Evolutionary conservation across 176 grass and related monocot species (phyloP).

Genomic region (Eremochloa ophiuroides): DNA sequence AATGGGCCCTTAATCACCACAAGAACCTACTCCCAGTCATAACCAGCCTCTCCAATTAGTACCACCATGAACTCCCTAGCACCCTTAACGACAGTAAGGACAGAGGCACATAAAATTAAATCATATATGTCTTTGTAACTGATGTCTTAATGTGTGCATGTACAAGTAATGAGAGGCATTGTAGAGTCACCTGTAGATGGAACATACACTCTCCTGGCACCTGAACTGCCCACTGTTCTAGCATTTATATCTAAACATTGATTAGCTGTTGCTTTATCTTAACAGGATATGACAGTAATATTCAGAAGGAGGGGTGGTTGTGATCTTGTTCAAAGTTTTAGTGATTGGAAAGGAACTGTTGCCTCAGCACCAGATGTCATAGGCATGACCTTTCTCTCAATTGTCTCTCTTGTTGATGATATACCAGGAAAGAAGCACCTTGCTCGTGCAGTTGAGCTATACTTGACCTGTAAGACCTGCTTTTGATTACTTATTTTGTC

Average conservation of each 20-base stretch:
- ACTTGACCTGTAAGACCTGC: slow-evolving; percentile 75
- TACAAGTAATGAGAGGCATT: not conserved
- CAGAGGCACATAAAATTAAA: not conserved
- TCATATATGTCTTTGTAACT: not conserved
- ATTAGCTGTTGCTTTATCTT: slow-evolving; percentile 9
- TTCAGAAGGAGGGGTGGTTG: slow-evolving; percentile 97
- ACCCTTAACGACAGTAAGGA: not conserved
- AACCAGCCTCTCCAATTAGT: not conserved
- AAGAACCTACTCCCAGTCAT: not conserved
- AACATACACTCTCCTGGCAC: not conserved
- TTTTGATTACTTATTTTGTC: slow-evolving; percentile 15
- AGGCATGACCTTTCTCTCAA: slow-evolving; percentile 87
- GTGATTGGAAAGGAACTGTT: slow-evolving; percentile 74
- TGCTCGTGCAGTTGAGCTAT: slow-evolving; percentile 82
- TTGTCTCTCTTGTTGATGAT: slow-evolving; percentile 79
- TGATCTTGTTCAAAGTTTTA: slow-evolving; percentile 90
- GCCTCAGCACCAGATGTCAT: slow-evolving; percentile 88
- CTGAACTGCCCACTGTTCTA: not conserved
- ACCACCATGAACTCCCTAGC: not conserved
- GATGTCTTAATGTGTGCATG: not conserved
- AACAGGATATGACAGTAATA: slow-evolving; percentile 97
- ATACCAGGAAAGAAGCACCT: slow-evolving; percentile 74
- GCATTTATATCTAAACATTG: not conserved
- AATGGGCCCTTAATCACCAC: not conserved
- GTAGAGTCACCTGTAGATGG: not conserved